A percentile compares a stretch with the other conserved stretches of the same genome.
phyloP scores from a whole-genome alignment of 257 asterid genomes.

The Penstemon barbatus region DNA sequence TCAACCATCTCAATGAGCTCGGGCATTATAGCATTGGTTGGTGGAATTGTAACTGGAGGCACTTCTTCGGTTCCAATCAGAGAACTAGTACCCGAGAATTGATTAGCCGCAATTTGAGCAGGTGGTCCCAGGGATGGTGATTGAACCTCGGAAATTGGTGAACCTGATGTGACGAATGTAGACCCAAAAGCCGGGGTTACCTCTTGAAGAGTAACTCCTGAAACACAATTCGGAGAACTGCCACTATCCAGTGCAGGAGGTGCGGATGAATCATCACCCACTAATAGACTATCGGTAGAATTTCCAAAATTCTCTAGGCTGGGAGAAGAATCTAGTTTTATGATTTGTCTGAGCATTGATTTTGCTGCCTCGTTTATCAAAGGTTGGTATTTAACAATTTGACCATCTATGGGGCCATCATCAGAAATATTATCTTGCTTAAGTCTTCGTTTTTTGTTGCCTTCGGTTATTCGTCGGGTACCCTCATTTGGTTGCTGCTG shows the following conservation, averaged over 20 bases:
- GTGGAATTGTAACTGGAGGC: slow-evolving; percentile 39
- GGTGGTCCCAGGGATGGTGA: slow-evolving; percentile 35
- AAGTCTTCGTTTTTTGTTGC: slow-evolving; percentile 83
- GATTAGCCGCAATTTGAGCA: slow-evolving; percentile 33
- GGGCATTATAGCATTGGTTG: slow-evolving; percentile 46
- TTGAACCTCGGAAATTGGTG: slow-evolving; percentile 39
- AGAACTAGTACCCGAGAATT: slow-evolving; percentile 30
- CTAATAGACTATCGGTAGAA: slow-evolving; percentile 50
- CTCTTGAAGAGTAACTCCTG: slow-evolving; percentile 78
- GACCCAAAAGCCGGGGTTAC: slow-evolving; percentile 49
- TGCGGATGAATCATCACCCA: slow-evolving; percentile 40
- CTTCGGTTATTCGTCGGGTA: slow-evolving; percentile 57
- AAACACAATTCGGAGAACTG: slow-evolving; percentile 38
- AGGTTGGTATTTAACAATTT: slow-evolving; percentile 83
- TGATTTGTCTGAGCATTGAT: slow-evolving; percentile 71
- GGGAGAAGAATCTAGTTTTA: slow-evolving; percentile 66
- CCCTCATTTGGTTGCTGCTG: slow-evolving; percentile 73
- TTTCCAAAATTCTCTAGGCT: slow-evolving; percentile 52
- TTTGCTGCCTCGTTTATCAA: slow-evolving; percentile 82
- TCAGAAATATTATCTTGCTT: slow-evolving; percentile 57
- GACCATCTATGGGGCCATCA: slow-evolving; percentile 59
- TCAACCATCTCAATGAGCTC: slow-evolving; percentile 54
- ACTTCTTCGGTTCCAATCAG: slow-evolving; percentile 40
- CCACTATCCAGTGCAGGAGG: slow-evolving; percentile 40
- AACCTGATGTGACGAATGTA: slow-evolving; percentile 35